Evolutionary conservation across 2,329 filamentous ascomycete genomes (phyloP), one percentile per base, ranked within the genome.

Genomic region (Colletotrichum sp.): DNA sequence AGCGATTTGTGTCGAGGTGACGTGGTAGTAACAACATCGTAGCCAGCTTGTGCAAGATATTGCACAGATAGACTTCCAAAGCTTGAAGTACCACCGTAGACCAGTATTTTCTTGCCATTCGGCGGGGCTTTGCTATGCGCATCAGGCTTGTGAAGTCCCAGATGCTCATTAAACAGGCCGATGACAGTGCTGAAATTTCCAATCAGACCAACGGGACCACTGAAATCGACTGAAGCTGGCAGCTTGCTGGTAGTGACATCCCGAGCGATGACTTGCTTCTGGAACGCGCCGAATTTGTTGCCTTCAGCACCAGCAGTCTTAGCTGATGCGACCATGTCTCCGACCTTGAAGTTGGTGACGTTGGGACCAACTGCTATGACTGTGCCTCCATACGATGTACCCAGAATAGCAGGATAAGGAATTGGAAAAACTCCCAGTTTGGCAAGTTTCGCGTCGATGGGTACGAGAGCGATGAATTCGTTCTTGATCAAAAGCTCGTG

Each of bases 41-140:
- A 87, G 0, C 88, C 88, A 3, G 86, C 84, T 0, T 84, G 84
- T 7, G 81, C 80, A 5, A 84, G 83, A 2, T 89, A 81, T 74
- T 90, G 89, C 8, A 89, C 84, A 1, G 85, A 86, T 52, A 84
- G 85, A 58, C 84, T 84, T 3, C 89, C 88, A 0, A 88, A 86
- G 14, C 82, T 83, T 0, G 86, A 86, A 6, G 87, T 85, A 0
- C 89, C 90, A 18, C 89, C 89, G 86, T 88, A 90, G 48, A 84
- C 74, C 52, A 81, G 56, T 13, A 82, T 59, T 21, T 38, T 74
- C 28, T 72, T 87, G 36, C 69, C 56, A 52, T 80, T 81, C 26
- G 73, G 59, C 3, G 71, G 24, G 58, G 67, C 10, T 78, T 79
- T 58, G 55, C 59, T 13, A 77, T 73, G 14, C 77, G 75, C 4